Base-by-base conservation (phyloP, 192 early-diverging fungal genomes). In the Powellomyces hirtus region DNA sequence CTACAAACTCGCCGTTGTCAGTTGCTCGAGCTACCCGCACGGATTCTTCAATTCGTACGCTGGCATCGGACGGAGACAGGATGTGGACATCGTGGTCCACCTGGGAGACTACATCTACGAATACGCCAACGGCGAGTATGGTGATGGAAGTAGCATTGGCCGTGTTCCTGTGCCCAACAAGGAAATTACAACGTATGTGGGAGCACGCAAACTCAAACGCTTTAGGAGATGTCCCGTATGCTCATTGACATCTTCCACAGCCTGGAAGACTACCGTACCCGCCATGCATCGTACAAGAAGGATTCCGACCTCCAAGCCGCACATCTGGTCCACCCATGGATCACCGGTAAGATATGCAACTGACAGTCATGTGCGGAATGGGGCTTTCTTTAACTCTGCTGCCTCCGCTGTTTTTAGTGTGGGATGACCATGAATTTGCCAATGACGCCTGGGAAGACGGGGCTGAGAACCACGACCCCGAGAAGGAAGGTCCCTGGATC, bases 41-140 rank as follows among this genome's bases (percentile, higher is more conserved):
- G 78, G 78, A 5, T 79, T 70, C 61, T 79, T 79, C 74, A 75
- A 75, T 35, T 74, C 74, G 18, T 79, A 79, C 44, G 44, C 46
- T 20, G 44, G 42, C 36, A 70, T 79, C 33, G 73, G 66, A 30
- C 38, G 20, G 16, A 31, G 57, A 13, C 22, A 36, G 11, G 74
- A 72, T 22, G 62, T 79, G 26, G 78, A 79, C 52, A n/a, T 79
- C 29, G 78, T 76, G 1, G 16, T 79, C 11, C 75, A 77, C 42
- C 46, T 80, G 1, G 78, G 78, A 10, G 78, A 80, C 42, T 74
- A 75, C 53, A 69, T 79, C 42, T 79, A 79, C 64, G 78, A 79
- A 56, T 79, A 79, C 50, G 30, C 30, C 7, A 75, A 75, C 57
- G 71, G 71, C 37, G 64, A 70, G 24, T 73, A 76, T 46, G 74